These are phyloP conservation scores for Citrullus mucosospermus DNA, from an alignment of 306 rosid species.

Conservation along the genomic window DNA sequence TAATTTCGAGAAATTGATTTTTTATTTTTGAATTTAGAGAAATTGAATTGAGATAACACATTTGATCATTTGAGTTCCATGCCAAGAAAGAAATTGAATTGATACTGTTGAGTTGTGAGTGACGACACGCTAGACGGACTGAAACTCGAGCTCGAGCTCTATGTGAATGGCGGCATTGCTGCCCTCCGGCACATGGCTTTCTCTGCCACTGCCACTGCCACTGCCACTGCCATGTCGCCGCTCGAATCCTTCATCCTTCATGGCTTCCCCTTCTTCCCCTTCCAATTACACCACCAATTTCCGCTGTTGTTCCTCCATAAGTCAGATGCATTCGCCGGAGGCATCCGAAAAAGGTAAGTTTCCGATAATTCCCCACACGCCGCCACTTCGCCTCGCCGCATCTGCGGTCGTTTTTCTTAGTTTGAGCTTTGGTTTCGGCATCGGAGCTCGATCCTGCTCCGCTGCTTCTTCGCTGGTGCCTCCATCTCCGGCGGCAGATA, in stretches of 20 bases:
- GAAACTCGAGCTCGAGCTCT: background rate
- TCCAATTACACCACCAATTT: background rate
- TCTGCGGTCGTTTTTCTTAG: slow-evolving; percentile 42
- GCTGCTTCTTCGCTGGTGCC: slow-evolving; percentile 20
- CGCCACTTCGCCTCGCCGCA: slow-evolving; percentile 25
- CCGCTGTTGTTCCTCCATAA: background rate
- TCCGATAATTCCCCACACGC: slow-evolving; percentile 12
- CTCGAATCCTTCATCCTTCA: background rate
- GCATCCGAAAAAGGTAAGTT: background rate
- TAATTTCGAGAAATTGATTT: too few species aligned
- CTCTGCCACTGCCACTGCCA: background rate
- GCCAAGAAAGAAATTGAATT: too few species aligned
- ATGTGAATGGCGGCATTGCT: slow-evolving; percentile 1
- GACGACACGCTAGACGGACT: too few species aligned
- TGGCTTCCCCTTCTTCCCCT: background rate
- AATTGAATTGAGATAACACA: too few species aligned
- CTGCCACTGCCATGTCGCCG: background rate
- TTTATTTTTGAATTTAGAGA: too few species aligned
- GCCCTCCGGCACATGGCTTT: background rate
- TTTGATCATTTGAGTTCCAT: too few species aligned
- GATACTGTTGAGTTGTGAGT: too few species aligned
- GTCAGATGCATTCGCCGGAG: background rate
- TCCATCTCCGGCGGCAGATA: slow-evolving; percentile 12
- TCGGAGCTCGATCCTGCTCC: slow-evolving; percentile 32
- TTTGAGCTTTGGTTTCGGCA: slow-evolving; percentile 35